A percentile compares a stretch with the other conserved stretches of the same genome.
Conservation (phyloP, 345 rosid genomes). For the Pistacia integerrima region DNA sequence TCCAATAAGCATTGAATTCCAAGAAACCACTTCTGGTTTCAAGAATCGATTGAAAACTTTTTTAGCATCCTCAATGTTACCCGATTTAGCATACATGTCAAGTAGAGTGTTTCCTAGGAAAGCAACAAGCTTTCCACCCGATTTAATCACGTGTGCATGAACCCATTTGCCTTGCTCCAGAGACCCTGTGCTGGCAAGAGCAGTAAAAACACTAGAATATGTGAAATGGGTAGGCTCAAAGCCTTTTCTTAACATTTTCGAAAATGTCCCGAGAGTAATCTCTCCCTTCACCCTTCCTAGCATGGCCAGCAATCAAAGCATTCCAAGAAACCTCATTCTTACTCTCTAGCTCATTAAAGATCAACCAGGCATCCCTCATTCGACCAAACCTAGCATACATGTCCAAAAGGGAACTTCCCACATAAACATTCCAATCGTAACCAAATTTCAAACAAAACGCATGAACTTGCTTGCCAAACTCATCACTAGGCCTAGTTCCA, state of each 20-base stretch:
- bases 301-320: constrained; percentile 64
- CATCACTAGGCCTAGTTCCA: constrained; percentile 30
- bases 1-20: constrained; percentile 62
- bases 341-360: constrained; percentile 44
- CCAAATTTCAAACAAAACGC: constrained; percentile 50
- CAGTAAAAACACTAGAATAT: constrained; percentile 49
- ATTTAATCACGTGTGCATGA: constrained; percentile 58
- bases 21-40: constrained; percentile 54
- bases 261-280: constrained; percentile 45
- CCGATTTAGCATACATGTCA: constrained; percentile 69
- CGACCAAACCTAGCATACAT: constrained; percentile 55
- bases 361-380: constrained; percentile 47
- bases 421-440: constrained; percentile 50
- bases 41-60: constrained; percentile 50
- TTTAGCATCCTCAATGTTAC: constrained; percentile 58
- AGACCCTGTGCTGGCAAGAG: constrained; percentile 56
- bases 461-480: constrained; percentile 56
- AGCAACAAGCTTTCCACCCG: constrained; percentile 52
- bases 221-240: constrained; percentile 55
- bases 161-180: constrained; percentile 79
- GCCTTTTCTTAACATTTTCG: constrained; percentile 50
- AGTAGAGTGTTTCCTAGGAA: constrained; percentile 65
- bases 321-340: constrained; percentile 76
- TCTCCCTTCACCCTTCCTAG: constrained; percentile 57
- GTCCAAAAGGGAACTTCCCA: constrained; percentile 64